phyloP scores from a whole-genome alignment of 2,329 filamentous ascomycete species.

The Aspergillus fumigatus region DNA sequence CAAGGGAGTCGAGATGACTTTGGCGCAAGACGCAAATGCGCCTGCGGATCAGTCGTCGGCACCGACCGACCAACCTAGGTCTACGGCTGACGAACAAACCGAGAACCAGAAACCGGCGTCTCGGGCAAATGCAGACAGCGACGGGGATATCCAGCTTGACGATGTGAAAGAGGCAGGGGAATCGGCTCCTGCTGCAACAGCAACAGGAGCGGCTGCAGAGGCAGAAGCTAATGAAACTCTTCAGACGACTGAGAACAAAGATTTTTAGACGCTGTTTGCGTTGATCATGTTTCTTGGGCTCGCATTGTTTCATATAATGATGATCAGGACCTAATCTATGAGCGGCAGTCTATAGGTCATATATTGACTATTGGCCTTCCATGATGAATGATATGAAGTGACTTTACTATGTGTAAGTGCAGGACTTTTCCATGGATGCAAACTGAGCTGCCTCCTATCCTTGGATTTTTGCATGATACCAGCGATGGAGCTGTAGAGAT shows the following conservation, averaged over 20 bases:
- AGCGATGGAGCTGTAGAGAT: not conserved
- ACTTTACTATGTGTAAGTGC: not conserved
- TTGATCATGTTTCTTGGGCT: not conserved
- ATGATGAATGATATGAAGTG: not conserved
- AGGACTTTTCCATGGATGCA: not conserved
- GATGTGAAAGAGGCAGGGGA: conserved; percentile 21
- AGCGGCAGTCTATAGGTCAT: not conserved
- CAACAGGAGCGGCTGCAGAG: not conserved
- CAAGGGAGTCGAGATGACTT: conserved; percentile 41
- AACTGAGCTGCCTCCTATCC: not conserved
- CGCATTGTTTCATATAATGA: conserved; percentile 14
- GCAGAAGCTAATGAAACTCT: conserved; percentile 3
- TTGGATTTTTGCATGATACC: not conserved
- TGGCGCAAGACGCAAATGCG: conserved; percentile 19
- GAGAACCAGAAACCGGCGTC: not conserved
- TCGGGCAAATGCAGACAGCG: conserved; percentile 7
- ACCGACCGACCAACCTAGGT: not conserved
- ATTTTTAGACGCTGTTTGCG: not conserved
- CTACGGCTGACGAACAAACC: conserved; percentile 5
- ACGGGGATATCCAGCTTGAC: conserved; percentile 38
- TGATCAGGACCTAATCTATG: conserved; percentile 10
- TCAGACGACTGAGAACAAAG: not conserved
- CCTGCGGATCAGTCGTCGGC: not conserved
- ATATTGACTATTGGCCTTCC: not conserved
- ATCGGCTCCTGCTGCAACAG: conserved; percentile 5